A percentile compares a stretch with the other conserved stretches of the same genome.
Conservation (phyloP, 2,329 filamentous ascomycete genomes). For the Alternaria infectoria region DNA sequence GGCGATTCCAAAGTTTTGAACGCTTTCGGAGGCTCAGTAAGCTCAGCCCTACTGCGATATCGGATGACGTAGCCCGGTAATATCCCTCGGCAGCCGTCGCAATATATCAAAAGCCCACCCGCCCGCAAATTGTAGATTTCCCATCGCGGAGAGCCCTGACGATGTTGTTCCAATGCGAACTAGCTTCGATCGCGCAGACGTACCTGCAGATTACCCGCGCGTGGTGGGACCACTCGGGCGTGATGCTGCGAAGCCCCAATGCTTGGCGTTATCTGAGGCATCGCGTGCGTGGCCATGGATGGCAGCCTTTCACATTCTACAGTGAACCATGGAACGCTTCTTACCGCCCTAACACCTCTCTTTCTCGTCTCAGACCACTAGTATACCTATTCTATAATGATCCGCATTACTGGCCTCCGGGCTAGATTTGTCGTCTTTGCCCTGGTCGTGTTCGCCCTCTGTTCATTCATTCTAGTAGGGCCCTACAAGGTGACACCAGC, state of each 20-base stretch:
- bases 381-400: constrained; percentile 27
- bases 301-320: neutral
- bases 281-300: constrained; percentile 7
- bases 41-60: constrained; percentile 39
- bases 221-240: constrained; percentile 11
- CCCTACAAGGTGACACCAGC: constrained; percentile 58
- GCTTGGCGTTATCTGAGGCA: constrained; percentile 24
- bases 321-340: constrained; percentile 1
- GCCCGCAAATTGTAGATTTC: constrained; percentile 6
- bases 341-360: neutral
- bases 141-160: constrained; percentile 2
- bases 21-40: constrained; percentile 23
- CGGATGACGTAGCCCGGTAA: constrained; percentile 32
- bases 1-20: constrained; percentile 15
- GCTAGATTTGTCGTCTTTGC: constrained; percentile 54
- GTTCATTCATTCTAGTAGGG: constrained; percentile 65
- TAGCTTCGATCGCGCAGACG: constrained; percentile 1
- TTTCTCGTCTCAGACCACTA: neutral
- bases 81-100: constrained; percentile 34
- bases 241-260: constrained; percentile 9
- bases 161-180: constrained; percentile 6
- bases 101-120: constrained; percentile 27
- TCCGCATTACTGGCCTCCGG: constrained; percentile 32
- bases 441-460: constrained; percentile 61
- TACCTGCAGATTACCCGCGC: constrained; percentile 16